phyloP scores from a whole-genome alignment of 768 basidiomycete genomes.

The Astraeus odoratus region DNA sequence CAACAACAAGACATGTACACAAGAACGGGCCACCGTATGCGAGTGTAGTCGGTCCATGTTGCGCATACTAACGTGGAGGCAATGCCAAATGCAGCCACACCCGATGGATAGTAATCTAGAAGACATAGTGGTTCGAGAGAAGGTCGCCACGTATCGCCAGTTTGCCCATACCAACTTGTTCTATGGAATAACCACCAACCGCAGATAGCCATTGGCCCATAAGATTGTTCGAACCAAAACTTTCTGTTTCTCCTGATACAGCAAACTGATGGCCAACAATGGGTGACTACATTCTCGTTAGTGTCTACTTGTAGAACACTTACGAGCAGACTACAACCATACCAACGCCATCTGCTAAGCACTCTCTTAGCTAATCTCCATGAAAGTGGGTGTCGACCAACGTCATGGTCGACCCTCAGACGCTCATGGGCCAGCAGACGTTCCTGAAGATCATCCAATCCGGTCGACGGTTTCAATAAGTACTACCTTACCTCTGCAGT shows the following conservation, averaged over 20 bases:
- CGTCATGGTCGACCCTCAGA: conserved; percentile 34
- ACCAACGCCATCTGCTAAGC: conserved; percentile 59
- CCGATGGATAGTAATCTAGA: conserved; percentile 53
- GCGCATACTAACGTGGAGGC: conserved; percentile 57
- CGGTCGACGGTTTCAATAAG: too few relatives aligned
- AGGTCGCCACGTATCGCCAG: background rate
- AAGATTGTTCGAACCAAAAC: conserved; percentile 62
- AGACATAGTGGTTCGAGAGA: conserved; percentile 10
- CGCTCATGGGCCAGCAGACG: conserved; percentile 46
- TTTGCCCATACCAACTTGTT: conserved; percentile 44
- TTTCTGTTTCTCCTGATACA: conserved; percentile 60
- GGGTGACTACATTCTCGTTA: background rate
- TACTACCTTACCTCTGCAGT: conserved; percentile 39
- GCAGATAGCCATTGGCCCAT: conserved; percentile 70
- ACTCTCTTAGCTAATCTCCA: conserved; percentile 43
- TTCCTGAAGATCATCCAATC: too few relatives aligned
- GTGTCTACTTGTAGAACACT: conserved; percentile 10
- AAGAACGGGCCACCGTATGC: conserved; percentile 55
- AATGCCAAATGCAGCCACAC: conserved; percentile 59
- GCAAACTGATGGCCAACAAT: conserved; percentile 41
- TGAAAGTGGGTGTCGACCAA: conserved; percentile 36
- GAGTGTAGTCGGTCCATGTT: conserved; percentile 54
- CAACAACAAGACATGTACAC: conserved; percentile 55
- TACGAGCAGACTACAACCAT: conserved; percentile 59
- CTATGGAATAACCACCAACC: conserved; percentile 53